These are phyloP conservation scores for Xylaria sp. DNA, from an alignment of 2,329 filamentous ascomycete genomes.

Conservation along the genomic window DNA sequence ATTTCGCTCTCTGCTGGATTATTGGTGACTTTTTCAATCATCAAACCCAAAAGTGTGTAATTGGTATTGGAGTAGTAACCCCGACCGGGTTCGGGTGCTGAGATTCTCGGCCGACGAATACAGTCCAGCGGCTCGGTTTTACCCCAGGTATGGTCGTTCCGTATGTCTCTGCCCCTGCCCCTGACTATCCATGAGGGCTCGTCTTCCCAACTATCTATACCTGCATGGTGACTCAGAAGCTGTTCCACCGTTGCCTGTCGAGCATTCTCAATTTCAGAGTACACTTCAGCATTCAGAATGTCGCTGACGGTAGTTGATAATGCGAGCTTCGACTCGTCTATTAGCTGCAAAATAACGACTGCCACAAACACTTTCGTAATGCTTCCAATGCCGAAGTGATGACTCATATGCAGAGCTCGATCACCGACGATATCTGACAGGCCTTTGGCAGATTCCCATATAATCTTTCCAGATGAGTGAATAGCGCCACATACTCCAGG, in stretches of 20 bases:
- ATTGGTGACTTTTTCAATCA: background rate
- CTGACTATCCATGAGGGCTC: background rate
- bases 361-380: background rate
- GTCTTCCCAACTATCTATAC: conserved; percentile 1
- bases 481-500: background rate
- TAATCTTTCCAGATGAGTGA: background rate
- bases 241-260: background rate
- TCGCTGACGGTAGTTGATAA: background rate
- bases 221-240: background rate
- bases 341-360: background rate
- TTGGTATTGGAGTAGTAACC: background rate
- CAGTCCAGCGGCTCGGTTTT: background rate
- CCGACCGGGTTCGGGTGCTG: background rate
- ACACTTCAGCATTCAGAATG: background rate
- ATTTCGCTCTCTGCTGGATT: background rate
- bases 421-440: background rate
- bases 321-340: background rate
- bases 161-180: background rate
- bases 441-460: background rate
- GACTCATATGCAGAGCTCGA: background rate
- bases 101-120: background rate
- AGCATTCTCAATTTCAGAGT: background rate
- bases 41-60: background rate
- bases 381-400: background rate
- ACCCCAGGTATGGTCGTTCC: background rate